Base-by-base conservation (phyloP, 495 filamentous ascomycete species). In the Xylaria sp. region DNA sequence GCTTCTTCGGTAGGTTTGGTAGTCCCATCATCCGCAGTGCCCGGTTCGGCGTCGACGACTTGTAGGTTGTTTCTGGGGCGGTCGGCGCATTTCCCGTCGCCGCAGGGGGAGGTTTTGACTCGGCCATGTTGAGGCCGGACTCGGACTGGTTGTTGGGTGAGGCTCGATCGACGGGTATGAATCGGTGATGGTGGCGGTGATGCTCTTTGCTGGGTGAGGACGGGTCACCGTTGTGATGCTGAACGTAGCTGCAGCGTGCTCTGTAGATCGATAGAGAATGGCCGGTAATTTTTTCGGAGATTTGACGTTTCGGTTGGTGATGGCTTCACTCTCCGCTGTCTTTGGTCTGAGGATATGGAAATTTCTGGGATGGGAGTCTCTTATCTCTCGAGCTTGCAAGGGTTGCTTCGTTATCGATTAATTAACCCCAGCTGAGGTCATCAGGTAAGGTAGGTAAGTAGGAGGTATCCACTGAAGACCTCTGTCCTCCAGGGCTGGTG, bases 21-120 rank as follows among this genome's bases (percentile, higher is more conserved):
- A 98, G 83, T 79, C 93, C 93, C 82, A 94, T 89, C 88, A 93
- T 93, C 74, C 86, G 89, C 71, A 91, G 86, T 21, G 87, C 91
- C 50, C 88, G 91, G 79, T 94, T 94, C 3, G 84, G 83, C 50
- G 84, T 84, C 4, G 87, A 81, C 26, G 85, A 77, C 62, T 86
- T 86, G 61, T 85, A 78, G 61, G 80, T 64, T 74, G 59, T n/a
- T 26, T 19, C 50, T 33, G 72, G 29, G 44, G 80, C 67, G 74
- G 63, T 48, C 33, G 70, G 15, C 44, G 68, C 58, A 53, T 72
- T 70, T 48, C 37, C 74, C 11, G 48, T n/a, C 12, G 67, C 61
- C 14, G 46, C 17, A 33, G 61, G 19, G 29, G 68, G 37, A 37
- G 68, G 43, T 41, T 71, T 71, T 37, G 62, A 46, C 50, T 71